Evolutionary conservation across 139 green algal species (phyloP).

Genomic region (Nannochloris sp.): DNA sequence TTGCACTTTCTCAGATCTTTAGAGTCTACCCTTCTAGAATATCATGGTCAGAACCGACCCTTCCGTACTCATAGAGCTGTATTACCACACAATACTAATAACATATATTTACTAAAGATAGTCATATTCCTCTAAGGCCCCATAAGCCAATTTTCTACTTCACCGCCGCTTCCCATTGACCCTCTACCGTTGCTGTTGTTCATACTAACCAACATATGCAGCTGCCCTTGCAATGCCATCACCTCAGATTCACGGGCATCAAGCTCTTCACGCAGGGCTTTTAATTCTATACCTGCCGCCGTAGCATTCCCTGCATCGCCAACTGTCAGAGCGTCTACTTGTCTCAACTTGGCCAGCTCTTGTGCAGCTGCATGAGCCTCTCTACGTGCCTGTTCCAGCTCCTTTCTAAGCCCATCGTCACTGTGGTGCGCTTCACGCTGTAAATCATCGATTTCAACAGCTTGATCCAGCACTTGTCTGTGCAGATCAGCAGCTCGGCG

Average conservation of each 20-base stretch:
- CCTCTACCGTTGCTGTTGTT: too few species aligned
- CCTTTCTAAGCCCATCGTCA: neutral
- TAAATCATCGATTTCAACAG: constrained; percentile 25
- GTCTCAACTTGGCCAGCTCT: too few species aligned
- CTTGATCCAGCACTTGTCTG: constrained; percentile 23
- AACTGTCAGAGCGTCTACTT: neutral
- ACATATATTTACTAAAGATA: too few species aligned
- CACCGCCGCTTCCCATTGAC: too few species aligned
- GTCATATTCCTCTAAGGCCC: too few species aligned
- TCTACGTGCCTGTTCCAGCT: neutral
- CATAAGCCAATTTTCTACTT: too few species aligned
- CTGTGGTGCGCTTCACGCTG: constrained; percentile 15
- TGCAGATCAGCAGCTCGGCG: constrained; percentile 5
- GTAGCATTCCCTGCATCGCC: neutral
- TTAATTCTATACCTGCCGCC: neutral
- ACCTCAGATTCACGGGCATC: constrained; percentile 8
- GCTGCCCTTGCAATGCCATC: constrained; percentile 24
- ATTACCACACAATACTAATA: too few species aligned
- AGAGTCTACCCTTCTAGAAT: too few species aligned
- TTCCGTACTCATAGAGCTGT: too few species aligned
- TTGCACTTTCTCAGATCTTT: too few species aligned
- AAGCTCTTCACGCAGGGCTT: constrained; percentile 1
- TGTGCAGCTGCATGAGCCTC: neutral
- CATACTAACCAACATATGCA: too few species aligned
- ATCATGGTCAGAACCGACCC: too few species aligned